Percentiles rank a stretch among this genome's conserved stretches.
Evolutionary conservation across 345 rosid species (phyloP).

Genomic region (Clausena lansium): DNA sequence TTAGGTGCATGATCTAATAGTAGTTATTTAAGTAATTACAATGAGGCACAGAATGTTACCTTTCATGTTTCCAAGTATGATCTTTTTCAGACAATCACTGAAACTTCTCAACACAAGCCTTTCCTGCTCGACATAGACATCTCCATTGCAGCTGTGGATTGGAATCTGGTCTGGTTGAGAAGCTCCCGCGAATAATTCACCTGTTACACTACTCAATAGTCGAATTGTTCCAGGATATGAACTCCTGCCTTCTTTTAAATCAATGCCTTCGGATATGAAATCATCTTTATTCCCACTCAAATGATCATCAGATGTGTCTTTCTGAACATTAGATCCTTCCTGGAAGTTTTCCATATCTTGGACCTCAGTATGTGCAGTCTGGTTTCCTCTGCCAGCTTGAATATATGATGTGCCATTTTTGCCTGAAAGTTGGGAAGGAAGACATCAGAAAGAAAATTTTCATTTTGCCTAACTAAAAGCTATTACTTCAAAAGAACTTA

Average conservation of each 20-base stretch:
- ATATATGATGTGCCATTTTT: constrained; percentile 17
- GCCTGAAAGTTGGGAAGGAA: constrained; percentile 3
- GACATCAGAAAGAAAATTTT: neutral
- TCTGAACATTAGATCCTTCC: constrained; percentile 11
- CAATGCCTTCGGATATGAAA: constrained; percentile 4
- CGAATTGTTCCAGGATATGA: constrained; percentile 24
- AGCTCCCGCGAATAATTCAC: constrained; percentile 21
- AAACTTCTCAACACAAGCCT: constrained; percentile 40
- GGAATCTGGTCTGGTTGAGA: constrained; percentile 14
- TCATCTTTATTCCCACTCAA: constrained; percentile 7
- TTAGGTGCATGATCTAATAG: neutral
- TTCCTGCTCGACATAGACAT: constrained; percentile 33
- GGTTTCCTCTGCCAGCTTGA: constrained; percentile 13
- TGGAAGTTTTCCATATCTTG: neutral
- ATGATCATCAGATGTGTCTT: constrained; percentile 9
- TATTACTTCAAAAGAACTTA: constrained; percentile 9
- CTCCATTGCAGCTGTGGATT: constrained; percentile 16
- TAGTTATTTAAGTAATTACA: neutral
- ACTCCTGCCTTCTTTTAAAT: constrained; percentile 19
- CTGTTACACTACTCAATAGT: constrained; percentile 34
- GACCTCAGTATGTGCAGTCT: constrained; percentile 9
- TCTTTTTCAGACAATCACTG: constrained; percentile 33
- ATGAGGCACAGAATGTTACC: constrained; percentile 21
- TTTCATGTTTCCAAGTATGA: constrained; percentile 22
- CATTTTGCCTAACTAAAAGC: neutral